Evolutionary conservation across 1,139 yeast genomes (phyloP), one percentile per base, ranked within the genome.

Genomic region (Nematodospora anomalae): DNA sequence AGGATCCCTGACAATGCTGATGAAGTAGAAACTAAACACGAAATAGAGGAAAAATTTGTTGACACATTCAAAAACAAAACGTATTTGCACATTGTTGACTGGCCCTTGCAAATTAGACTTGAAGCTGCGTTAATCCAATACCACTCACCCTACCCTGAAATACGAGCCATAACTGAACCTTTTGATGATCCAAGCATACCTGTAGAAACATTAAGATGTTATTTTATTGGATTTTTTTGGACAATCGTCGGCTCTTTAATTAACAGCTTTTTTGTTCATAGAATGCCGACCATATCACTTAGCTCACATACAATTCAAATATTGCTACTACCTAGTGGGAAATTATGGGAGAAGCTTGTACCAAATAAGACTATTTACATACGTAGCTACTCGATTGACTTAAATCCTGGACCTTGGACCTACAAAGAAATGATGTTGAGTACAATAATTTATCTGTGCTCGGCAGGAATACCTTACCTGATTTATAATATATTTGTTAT

Each of bases 401-500:
- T 71, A 23, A 71, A 71, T 41, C 73, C 74, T 3, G 75, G 76
- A 0, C 66, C 65, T 5, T 83, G 87, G 85, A 64, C 72, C 25
- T 69, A 63, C 48, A 83, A 83, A 55, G 92, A 83, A 52, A 87
- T 83, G 62, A 76, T 79, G 80, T 36, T 71, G 58, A 52, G 65
- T 16, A 62, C 75, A 2, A 70, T 71, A 28, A 70, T 71, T 16
- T 71, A 68, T 42, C 65, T 64, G 54, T 69, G 75, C 42, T 69
- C 75, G 2, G 58, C 68, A 6, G 67, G 71, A 1, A 64, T 72
- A 0, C 76, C 76, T 1, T 71, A 71, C 41, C 67, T 67, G 49
- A 55, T 69, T 1, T 68, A 66, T 47, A 70, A 69, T 44, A 69
- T 71, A 1, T 60, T 67, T 43, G 76, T 71, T 6, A 67, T 69